phyloP scores from a whole-genome alignment of 176 grass and related monocot species.

The Aegilops speltoides region DNA sequence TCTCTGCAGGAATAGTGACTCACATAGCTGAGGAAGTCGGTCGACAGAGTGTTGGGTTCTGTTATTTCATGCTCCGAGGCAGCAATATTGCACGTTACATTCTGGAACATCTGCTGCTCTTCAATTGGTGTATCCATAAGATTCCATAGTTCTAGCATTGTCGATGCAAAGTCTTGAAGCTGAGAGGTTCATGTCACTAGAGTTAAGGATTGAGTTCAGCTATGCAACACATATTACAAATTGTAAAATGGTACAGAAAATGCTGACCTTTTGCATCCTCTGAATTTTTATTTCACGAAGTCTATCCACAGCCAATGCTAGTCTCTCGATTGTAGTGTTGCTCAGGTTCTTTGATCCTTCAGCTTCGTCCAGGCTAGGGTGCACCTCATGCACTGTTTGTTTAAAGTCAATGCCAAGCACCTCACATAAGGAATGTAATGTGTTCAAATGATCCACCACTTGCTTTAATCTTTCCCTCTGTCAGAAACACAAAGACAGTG shows the following conservation, averaged over 20 bases:
- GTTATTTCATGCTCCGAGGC: conserved; percentile 81
- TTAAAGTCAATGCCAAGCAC: conserved; percentile 78
- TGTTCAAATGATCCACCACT: conserved; percentile 68
- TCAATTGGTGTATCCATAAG: conserved; percentile 87
- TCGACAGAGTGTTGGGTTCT: conserved; percentile 66
- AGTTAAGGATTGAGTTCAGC: conserved; percentile 2
- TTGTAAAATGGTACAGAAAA: conserved; percentile 3
- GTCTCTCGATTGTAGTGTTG: conserved; percentile 56
- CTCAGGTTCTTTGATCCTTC: conserved; percentile 88
- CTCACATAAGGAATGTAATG: conserved; percentile 68
- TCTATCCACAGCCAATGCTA: conserved; percentile 49
- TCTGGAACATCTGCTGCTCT: conserved; percentile 89
- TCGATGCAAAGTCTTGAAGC: conserved; percentile 88
- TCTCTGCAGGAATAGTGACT: conserved; percentile 23
- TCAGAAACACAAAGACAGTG: conserved; percentile 33
- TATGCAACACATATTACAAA: neutral
- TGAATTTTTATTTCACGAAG: conserved; percentile 69
- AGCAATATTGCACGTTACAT: conserved; percentile 72
- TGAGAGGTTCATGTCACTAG: conserved; percentile 23
- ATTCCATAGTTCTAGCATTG: conserved; percentile 88
- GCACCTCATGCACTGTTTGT: conserved; percentile 64
- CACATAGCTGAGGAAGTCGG: conserved; percentile 69
- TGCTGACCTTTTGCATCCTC: conserved; percentile 80
- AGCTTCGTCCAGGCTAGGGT: conserved; percentile 65
- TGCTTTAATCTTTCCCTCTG: conserved; percentile 71